phyloP scores from a whole-genome alignment of 257 asterid genomes.

The Nicotiana paniculata region DNA sequence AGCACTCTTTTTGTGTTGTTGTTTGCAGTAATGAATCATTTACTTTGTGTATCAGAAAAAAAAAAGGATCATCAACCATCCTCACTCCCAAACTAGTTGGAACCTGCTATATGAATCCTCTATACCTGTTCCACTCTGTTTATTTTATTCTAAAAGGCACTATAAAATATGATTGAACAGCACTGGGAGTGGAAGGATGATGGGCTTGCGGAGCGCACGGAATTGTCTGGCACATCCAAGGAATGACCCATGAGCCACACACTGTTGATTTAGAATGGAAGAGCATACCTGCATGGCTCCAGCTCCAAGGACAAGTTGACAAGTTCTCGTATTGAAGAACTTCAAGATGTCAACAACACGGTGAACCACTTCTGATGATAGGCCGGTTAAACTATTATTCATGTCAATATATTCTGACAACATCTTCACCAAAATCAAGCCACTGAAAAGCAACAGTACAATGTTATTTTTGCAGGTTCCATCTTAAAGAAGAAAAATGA shows the following conservation, averaged over 20 bases:
- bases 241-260: neutral
- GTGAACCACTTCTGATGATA: conserved; percentile 90
- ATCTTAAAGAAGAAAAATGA: neutral
- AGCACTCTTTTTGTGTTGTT: neutral
- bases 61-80: neutral
- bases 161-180: neutral
- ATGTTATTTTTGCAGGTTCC: conserved; percentile 3
- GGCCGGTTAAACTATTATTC: conserved; percentile 62
- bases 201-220: neutral
- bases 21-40: neutral
- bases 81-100: neutral
- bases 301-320: conserved; percentile 99
- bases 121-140: neutral
- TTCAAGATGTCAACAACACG: conserved; percentile 95
- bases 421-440: conserved; percentile 96
- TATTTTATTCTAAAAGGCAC: neutral
- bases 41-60: neutral
- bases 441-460: conserved; percentile 44
- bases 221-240: neutral
- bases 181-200: neutral
- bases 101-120: neutral
- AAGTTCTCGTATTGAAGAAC: conserved; percentile 87
- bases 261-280: neutral
- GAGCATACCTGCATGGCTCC: conserved; percentile 89
- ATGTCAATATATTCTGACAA: conserved; percentile 84